A percentile compares a stretch with the other conserved stretches of the same genome.
Conservation (phyloP, 176 grass and related monocot genomes). For the Areca catechu region DNA sequence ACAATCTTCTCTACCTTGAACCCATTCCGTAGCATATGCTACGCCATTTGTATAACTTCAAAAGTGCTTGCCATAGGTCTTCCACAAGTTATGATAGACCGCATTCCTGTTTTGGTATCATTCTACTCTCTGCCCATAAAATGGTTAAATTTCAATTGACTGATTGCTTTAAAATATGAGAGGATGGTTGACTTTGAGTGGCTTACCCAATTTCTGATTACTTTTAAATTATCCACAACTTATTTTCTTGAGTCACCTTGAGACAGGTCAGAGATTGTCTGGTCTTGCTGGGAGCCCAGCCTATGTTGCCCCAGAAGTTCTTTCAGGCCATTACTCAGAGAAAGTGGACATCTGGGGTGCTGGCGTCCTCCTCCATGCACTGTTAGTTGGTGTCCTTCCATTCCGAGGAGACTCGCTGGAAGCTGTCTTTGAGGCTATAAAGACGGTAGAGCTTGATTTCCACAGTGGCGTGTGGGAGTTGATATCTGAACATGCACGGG, state of each 20-base stretch:
- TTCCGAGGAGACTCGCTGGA: slow-evolving; percentile 67
- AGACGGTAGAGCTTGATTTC: slow-evolving; percentile 72
- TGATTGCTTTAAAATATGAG: too few relatives aligned
- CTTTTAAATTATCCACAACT: background rate
- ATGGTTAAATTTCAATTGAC: too few relatives aligned
- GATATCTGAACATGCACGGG: slow-evolving; percentile 52
- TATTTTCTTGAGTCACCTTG: slow-evolving; percentile 13
- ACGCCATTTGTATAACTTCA: too few relatives aligned
- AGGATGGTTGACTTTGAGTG: background rate
- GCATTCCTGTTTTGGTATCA: too few relatives aligned
- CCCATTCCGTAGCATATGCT: too few relatives aligned
- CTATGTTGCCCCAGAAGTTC: slow-evolving; percentile 93
- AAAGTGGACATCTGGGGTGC: slow-evolving; percentile 89
- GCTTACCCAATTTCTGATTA: slow-evolving; percentile 8
- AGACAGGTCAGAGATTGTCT: slow-evolving; percentile 76
- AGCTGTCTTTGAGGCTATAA: slow-evolving; percentile 78
- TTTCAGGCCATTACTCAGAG: slow-evolving; percentile 72
- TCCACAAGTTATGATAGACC: too few relatives aligned
- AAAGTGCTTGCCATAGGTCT: too few relatives aligned
- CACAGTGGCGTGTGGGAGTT: slow-evolving; percentile 41
- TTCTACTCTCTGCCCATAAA: too few relatives aligned
- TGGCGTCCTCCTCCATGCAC: slow-evolving; percentile 76
- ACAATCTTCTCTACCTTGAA: too few relatives aligned
- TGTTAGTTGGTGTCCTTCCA: slow-evolving; percentile 76
- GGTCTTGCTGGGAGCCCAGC: slow-evolving; percentile 86